These are phyloP conservation scores for Penicillium salamii DNA, from an alignment of 495 filamentous ascomycete species.

Conservation along the genomic window DNA sequence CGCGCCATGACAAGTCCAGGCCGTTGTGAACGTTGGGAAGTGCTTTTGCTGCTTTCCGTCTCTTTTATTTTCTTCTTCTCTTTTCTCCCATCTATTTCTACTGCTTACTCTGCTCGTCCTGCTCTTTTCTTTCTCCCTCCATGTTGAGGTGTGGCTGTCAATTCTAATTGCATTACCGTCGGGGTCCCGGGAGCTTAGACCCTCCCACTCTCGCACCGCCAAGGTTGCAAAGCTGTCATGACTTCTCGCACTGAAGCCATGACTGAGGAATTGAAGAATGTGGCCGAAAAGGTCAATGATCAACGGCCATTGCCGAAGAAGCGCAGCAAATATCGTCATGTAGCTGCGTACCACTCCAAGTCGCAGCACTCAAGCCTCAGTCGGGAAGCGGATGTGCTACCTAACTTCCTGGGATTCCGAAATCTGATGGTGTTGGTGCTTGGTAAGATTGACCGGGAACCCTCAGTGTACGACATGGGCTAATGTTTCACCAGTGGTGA, in stretches of 20 bases:
- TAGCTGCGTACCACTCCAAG: constrained; percentile 76
- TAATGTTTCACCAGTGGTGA: constrained; percentile 61
- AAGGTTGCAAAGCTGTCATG: constrained; percentile 12
- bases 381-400: constrained; percentile 66
- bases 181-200: constrained; percentile 1
- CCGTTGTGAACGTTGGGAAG: neutral
- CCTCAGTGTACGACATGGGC: neutral
- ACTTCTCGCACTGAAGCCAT: constrained; percentile 15
- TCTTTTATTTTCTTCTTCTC: neutral
- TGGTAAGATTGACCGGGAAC: constrained; percentile 45
- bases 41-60: no score
- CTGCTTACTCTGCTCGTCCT: neutral
- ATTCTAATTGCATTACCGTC: neutral
- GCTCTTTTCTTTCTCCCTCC: neutral
- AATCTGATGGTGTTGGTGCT: constrained; percentile 96
- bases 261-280: constrained; percentile 7
- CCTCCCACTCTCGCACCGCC: neutral
- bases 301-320: constrained; percentile 14
- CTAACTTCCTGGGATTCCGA: constrained; percentile 89
- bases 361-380: constrained; percentile 76
- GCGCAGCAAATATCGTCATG: constrained; percentile 75
- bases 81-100: neutral
- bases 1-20: constrained; percentile 1
- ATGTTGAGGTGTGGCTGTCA: neutral
- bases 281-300: constrained; percentile 5